Percentiles rank a stretch among this genome's conserved stretches.
phyloP scores from a whole-genome alignment of 2,329 filamentous ascomycete species.

The Monilinia laxa region DNA sequence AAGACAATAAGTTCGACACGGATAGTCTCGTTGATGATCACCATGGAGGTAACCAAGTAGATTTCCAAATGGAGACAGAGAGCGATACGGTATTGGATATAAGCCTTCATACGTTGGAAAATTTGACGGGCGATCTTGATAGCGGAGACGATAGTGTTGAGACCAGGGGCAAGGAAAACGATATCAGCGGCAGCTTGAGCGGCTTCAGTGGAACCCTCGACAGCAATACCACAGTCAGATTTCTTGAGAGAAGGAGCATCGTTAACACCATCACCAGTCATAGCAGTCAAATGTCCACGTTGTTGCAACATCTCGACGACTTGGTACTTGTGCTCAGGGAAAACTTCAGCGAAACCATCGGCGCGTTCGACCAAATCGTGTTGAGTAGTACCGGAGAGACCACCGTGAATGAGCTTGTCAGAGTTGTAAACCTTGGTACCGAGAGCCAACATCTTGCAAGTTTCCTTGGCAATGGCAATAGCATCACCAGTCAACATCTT shows the following conservation, averaged over 20 bases:
- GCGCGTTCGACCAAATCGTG: slow-evolving; percentile 81
- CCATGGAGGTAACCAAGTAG: slow-evolving; percentile 75
- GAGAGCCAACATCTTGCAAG: slow-evolving; percentile 77
- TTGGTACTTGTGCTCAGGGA: slow-evolving; percentile 94
- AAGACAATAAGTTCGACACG: slow-evolving; percentile 73
- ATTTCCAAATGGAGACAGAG: slow-evolving; percentile 87
- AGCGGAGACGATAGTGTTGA: slow-evolving; percentile 88
- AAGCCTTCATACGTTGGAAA: slow-evolving; percentile 96
- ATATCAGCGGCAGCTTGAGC: slow-evolving; percentile 90
- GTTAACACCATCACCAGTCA: slow-evolving; percentile 96
- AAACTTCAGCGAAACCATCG: slow-evolving; percentile 92
- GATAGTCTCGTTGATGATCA: slow-evolving; percentile 77
- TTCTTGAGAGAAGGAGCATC: slow-evolving; percentile 91
- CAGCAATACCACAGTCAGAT: slow-evolving; percentile 91
- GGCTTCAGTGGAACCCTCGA: slow-evolving; percentile 88
- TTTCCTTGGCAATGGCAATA: slow-evolving; percentile 77
- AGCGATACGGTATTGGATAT: slow-evolving; percentile 93
- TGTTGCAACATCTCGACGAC: slow-evolving; percentile 92
- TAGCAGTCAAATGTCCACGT: slow-evolving; percentile 90
- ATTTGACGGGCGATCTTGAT: slow-evolving; percentile 93
- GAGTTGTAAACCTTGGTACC: slow-evolving; percentile 82
- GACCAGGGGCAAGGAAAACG: slow-evolving; percentile 87
- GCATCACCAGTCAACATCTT: slow-evolving; percentile 84
- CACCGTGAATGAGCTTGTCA: slow-evolving; percentile 73
- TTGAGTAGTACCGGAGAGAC: slow-evolving; percentile 69